Conservation (phyloP, 352 stramenopile species). For the Phytopythium montanum region DNA sequence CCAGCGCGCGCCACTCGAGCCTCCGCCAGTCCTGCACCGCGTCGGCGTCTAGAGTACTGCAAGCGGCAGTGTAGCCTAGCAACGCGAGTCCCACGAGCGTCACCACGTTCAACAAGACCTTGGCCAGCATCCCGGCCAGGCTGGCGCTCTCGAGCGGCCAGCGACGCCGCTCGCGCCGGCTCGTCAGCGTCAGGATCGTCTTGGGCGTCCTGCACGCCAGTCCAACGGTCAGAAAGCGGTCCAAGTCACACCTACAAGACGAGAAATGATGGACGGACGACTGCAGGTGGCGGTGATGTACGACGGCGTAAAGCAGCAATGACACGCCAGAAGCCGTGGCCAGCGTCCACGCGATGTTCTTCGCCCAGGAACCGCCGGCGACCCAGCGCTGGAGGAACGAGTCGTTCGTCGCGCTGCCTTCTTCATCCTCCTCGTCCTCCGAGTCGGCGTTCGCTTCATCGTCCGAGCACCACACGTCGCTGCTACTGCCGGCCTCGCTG, state of each 20-base stretch:
- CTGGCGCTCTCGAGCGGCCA: conserved; percentile 40
- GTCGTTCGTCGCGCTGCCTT: conserved; percentile 13
- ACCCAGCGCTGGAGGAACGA: conserved; percentile 25
- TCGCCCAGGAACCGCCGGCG: conserved; percentile 24
- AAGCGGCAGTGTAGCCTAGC: conserved; percentile 24
- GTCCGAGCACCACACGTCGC: conserved; percentile 33
- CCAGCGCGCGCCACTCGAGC: conserved; percentile 15
- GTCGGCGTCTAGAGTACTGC: conserved; percentile 13
- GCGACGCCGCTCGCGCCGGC: conserved; percentile 7
- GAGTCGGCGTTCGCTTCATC: conserved; percentile 21
- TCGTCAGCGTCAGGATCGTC: conserved; percentile 4
- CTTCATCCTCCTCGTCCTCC: conserved; percentile 8
- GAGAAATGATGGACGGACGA: not conserved
- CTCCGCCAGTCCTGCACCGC: conserved; percentile 17
- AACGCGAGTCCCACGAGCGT: conserved; percentile 14
- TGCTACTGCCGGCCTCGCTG: conserved; percentile 12
- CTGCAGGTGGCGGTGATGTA: conserved; percentile 8
- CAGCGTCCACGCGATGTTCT: conserved; percentile 62
- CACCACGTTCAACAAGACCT: conserved; percentile 36
- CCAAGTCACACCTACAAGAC: not conserved
- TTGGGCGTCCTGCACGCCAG: not conserved
- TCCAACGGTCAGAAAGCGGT: not conserved
- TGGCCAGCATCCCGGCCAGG: conserved; percentile 20
- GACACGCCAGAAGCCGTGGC: conserved; percentile 33
- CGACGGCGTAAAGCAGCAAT: conserved; percentile 40